A percentile compares a stretch with the other conserved stretches of the same genome.
Conservation (phyloP, 371 early-diverging fungal genomes). For the Lichtheimia ramosa region DNA sequence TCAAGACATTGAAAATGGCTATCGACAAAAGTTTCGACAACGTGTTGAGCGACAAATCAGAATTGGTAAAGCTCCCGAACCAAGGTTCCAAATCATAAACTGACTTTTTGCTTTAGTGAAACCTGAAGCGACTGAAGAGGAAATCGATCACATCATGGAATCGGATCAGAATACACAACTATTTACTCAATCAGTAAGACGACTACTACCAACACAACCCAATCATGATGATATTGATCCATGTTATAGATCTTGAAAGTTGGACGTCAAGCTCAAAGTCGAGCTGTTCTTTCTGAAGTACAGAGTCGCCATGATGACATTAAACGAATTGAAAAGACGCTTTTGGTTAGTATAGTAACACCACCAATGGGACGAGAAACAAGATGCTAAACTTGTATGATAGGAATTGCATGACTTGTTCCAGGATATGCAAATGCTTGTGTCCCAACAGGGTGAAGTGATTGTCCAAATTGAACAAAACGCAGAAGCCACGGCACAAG, state of each 20-base stretch:
- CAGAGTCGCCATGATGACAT: conserved; percentile 81
- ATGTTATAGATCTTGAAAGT: conserved; percentile 57
- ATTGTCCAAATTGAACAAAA: conserved; percentile 68
- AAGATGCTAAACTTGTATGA: conserved; percentile 24
- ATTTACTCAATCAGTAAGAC: conserved; percentile 74
- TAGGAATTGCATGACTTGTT: conserved; percentile 24
- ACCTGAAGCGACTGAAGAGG: conserved; percentile 75
- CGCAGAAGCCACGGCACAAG: conserved; percentile 57
- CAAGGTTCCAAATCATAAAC: neutral
- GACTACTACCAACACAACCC: neutral
- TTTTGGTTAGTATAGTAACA: conserved; percentile 48
- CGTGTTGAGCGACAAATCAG: conserved; percentile 83
- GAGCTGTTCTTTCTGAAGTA: conserved; percentile 72
- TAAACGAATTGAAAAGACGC: conserved; percentile 75
- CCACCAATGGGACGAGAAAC: too few species aligned
- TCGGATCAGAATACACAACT: conserved; percentile 66
- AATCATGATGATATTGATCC: too few species aligned
- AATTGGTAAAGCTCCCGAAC: conserved; percentile 59
- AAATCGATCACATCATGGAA: conserved; percentile 71
- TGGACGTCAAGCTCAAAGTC: conserved; percentile 71
- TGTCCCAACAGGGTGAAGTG: conserved; percentile 73
- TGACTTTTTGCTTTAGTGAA: conserved; percentile 54
- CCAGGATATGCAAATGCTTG: conserved; percentile 79
- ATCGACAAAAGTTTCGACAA: conserved; percentile 79
- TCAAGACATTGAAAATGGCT: conserved; percentile 75